Percentiles rank a stretch among this genome's conserved stretches.
Conservation (phyloP, 2,329 filamentous ascomycete genomes). For the Leptoxyphium fumago region DNA sequence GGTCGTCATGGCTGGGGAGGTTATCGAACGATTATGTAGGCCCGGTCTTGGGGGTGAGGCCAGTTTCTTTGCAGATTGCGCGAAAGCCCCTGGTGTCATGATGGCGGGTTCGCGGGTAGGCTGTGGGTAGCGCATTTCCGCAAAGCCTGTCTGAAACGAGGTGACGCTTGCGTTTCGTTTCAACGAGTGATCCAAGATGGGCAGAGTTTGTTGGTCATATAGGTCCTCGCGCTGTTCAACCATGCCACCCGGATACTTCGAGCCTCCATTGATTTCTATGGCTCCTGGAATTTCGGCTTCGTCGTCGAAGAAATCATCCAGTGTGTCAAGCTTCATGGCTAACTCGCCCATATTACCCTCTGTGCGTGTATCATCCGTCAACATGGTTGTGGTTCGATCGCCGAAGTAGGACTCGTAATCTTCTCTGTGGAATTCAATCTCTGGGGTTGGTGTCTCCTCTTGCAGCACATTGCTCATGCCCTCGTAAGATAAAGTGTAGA, state of each 20-base stretch:
- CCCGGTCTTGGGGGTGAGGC: constrained; percentile 38
- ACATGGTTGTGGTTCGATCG: constrained; percentile 72
- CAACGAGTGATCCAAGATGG: constrained; percentile 73
- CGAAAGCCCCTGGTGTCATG: constrained; percentile 44
- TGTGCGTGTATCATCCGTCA: constrained; percentile 65
- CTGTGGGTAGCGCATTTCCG: constrained; percentile 48
- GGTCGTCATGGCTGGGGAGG: constrained; percentile 51
- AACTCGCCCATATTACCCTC: constrained; percentile 70
- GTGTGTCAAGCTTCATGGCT: constrained; percentile 43
- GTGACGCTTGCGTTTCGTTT: constrained; percentile 54
- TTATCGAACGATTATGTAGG: constrained; percentile 69
- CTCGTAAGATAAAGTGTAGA: constrained; percentile 51
- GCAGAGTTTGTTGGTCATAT: constrained; percentile 85
- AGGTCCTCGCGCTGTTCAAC: constrained; percentile 58
- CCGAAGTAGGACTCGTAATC: constrained; percentile 76
- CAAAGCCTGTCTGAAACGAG: constrained; percentile 78
- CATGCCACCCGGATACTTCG: constrained; percentile 9
- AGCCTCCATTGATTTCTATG: constrained; percentile 6
- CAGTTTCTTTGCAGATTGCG: constrained; percentile 19
- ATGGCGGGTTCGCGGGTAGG: constrained; percentile 32
- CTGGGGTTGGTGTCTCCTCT: constrained; percentile 57
- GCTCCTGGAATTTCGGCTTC: constrained; percentile 22
- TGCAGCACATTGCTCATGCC: constrained; percentile 19
- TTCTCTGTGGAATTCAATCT: constrained; percentile 84
- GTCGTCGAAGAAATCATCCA: constrained; percentile 42